These are phyloP conservation scores for Hymenoscyphus fraxineus DNA, from an alignment of 2,329 filamentous ascomycete species.

Conservation along the genomic window DNA sequence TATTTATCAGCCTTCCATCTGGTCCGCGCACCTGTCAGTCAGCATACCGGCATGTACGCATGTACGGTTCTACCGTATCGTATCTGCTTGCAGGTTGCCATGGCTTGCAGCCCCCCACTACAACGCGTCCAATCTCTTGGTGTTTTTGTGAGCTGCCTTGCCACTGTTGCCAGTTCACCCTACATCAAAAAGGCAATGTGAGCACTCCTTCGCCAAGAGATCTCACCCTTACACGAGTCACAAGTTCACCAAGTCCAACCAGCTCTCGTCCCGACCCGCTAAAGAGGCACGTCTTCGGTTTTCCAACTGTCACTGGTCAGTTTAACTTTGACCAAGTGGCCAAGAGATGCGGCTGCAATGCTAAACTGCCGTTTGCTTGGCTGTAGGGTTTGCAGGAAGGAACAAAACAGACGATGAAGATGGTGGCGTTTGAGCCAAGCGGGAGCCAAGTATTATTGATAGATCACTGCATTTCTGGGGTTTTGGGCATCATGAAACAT, in stretches of 20 bases:
- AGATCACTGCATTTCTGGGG: background rate
- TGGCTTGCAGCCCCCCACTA: background rate
- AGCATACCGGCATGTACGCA: background rate
- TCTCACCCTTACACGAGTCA: constrained; percentile 1
- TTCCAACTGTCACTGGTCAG: constrained; percentile 1
- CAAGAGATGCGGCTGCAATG: constrained; percentile 1
- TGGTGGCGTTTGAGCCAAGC: constrained; percentile 2
- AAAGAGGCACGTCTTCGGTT: background rate
- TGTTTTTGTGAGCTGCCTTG: background rate
- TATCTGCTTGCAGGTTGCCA: background rate
- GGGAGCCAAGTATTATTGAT: background rate
- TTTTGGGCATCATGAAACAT: background rate
- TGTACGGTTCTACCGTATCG: background rate
- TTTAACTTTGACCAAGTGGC: background rate
- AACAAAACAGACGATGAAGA: constrained; percentile 2
- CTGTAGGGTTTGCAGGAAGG: background rate
- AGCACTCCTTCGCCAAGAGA: background rate
- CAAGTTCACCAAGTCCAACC: constrained; percentile 2
- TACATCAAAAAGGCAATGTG: background rate
- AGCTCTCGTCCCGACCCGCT: background rate
- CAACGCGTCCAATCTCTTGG: constrained; percentile 3
- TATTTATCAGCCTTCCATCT: background rate
- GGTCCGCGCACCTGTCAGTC: constrained; percentile 1
- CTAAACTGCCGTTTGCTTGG: background rate
- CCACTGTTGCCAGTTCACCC: background rate